Percentiles rank a stretch among this genome's conserved stretches.
Conservation (phyloP, 2,329 filamentous ascomycete genomes). For the Teratosphaeria gauchensis region DNA sequence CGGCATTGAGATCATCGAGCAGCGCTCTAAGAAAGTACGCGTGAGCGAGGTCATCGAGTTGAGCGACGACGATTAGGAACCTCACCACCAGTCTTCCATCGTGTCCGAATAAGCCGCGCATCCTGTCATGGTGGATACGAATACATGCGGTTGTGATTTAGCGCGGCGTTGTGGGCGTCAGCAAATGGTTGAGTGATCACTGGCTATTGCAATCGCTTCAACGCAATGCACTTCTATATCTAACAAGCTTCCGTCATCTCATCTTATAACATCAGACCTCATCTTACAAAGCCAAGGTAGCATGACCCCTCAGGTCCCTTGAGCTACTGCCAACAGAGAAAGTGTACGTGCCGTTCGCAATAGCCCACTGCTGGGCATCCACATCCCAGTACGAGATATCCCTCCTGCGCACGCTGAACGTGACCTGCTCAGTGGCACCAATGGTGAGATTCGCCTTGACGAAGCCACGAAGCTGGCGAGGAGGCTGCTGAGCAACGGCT, state of each 20-base stretch:
- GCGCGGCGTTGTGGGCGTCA: neutral
- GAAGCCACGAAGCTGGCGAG: slow-evolving; percentile 63
- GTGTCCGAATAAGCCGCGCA: neutral
- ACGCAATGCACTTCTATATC: neutral
- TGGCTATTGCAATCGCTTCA: neutral
- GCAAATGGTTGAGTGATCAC: neutral
- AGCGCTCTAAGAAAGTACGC: neutral
- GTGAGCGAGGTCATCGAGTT: slow-evolving; percentile 1
- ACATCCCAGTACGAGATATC: slow-evolving; percentile 5
- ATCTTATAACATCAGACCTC: neutral
- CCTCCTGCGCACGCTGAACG: slow-evolving; percentile 1
- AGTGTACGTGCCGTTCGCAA: slow-evolving; percentile 3
- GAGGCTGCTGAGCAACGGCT: slow-evolving; percentile 49
- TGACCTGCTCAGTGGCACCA: slow-evolving; percentile 45
- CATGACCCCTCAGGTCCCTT: slow-evolving; percentile 10
- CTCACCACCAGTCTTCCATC: neutral
- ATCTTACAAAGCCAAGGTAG: neutral
- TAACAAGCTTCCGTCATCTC: neutral
- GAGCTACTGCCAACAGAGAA: slow-evolving; percentile 18
- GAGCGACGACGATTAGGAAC: neutral
- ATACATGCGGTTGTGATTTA: neutral
- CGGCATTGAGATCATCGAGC: neutral
- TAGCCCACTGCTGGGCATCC: slow-evolving; percentile 24
- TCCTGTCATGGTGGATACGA: neutral
- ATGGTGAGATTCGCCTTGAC: slow-evolving; percentile 52